phyloP scores from a whole-genome alignment of 2,329 filamentous ascomycete genomes.

The Xylariaceae sp. region DNA sequence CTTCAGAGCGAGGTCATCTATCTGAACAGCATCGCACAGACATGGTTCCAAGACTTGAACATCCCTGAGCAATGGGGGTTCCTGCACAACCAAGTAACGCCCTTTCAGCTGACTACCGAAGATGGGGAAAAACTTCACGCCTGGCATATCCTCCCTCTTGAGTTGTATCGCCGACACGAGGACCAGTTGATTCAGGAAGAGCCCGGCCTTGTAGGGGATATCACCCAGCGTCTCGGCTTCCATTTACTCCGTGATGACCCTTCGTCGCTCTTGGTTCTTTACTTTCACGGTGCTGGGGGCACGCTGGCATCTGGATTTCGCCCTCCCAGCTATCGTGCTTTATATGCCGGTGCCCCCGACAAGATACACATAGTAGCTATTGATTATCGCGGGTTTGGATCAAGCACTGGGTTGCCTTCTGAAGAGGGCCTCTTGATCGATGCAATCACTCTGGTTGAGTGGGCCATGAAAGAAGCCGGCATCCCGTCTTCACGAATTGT shows the following conservation, averaged over 20 bases:
- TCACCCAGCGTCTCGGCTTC: constrained; percentile 37
- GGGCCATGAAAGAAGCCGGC: constrained; percentile 47
- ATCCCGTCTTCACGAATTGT: constrained; percentile 53
- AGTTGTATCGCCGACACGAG: constrained; percentile 60
- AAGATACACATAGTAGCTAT: constrained; percentile 56
- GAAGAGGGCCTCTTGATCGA: constrained; percentile 53
- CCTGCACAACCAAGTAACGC: constrained; percentile 66
- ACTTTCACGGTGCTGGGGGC: constrained; percentile 54
- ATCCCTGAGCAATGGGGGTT: constrained; percentile 68
- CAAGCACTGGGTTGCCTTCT: constrained; percentile 48
- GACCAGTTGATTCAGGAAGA: constrained; percentile 37
- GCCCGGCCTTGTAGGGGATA: constrained; percentile 32
- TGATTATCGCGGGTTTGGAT: constrained; percentile 60
- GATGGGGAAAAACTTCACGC: constrained; percentile 67
- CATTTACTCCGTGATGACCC: constrained; percentile 43
- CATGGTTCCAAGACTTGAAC: constrained; percentile 58
- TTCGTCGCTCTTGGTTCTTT: constrained; percentile 41
- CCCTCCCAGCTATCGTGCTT: constrained; percentile 51
- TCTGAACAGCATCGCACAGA: constrained; percentile 49
- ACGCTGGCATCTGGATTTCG: constrained; percentile 54
- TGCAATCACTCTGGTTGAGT: constrained; percentile 49
- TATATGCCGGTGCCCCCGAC: constrained; percentile 46
- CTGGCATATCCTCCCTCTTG: constrained; percentile 72
- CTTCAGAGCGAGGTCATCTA: constrained; percentile 56
- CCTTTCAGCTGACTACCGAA: constrained; percentile 61